These are phyloP conservation scores for Globisporangium okanoganense DNA, from an alignment of 352 stramenopile genomes.

Conservation along the genomic window DNA sequence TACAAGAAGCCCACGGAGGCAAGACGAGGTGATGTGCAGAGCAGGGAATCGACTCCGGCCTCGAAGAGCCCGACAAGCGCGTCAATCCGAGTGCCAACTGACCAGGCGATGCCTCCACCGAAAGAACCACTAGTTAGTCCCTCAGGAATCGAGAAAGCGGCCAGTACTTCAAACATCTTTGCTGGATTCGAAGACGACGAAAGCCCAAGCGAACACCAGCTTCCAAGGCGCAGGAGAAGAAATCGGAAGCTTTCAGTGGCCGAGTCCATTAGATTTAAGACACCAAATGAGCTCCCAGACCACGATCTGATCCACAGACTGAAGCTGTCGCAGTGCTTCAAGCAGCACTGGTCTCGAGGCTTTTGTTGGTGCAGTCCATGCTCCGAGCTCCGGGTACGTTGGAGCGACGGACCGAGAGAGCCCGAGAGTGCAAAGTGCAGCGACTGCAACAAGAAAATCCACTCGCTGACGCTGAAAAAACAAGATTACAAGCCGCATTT, in stretches of 20 bases:
- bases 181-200: neutral
- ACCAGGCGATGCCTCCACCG: neutral
- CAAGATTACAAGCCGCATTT: slow-evolving; percentile 46
- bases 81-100: slow-evolving; percentile 11
- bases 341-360: slow-evolving; percentile 42
- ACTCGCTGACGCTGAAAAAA: slow-evolving; percentile 28
- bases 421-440: slow-evolving; percentile 9
- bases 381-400: slow-evolving; percentile 23
- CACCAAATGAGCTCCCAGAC: slow-evolving; percentile 8
- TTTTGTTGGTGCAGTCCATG: slow-evolving; percentile 48
- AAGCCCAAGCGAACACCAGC: neutral
- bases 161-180: neutral
- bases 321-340: slow-evolving; percentile 40
- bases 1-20: slow-evolving; percentile 1
- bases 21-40: neutral
- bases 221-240: neutral
- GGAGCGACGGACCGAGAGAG: slow-evolving; percentile 14
- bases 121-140: neutral
- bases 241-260: slow-evolving; percentile 7
- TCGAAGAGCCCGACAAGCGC: neutral
- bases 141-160: neutral
- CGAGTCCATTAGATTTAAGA: slow-evolving; percentile 8
- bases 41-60: neutral
- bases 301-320: slow-evolving; percentile 31
- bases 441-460: slow-evolving; percentile 27